Percentiles rank a stretch among this genome's conserved stretches.
phyloP scores from a whole-genome alignment of 768 basidiomycete genomes.

The Floccularia luteovirens region DNA sequence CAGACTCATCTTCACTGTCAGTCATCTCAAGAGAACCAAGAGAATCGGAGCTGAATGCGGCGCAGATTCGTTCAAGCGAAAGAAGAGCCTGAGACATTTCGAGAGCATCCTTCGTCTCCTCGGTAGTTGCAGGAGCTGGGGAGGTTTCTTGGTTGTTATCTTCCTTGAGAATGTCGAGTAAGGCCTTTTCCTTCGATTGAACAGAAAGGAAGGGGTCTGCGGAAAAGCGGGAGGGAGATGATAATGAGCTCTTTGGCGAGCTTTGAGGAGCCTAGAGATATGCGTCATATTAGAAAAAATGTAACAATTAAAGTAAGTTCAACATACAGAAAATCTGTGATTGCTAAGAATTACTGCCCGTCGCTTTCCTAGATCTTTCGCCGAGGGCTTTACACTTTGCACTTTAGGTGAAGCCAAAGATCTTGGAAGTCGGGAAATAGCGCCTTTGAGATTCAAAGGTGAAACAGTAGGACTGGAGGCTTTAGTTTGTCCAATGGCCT shows the following conservation, averaged over 20 bases:
- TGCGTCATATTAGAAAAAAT: no score
- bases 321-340: slow-evolving; percentile 1
- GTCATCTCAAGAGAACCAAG: slow-evolving; percentile 22
- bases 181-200: neutral
- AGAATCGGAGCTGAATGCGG: slow-evolving; percentile 21
- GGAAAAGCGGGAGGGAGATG: neutral
- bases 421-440: no score
- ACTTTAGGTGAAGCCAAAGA: neutral
- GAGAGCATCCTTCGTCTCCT: neutral
- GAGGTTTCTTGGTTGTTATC: neutral
- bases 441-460: no score
- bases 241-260: neutral
- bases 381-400: slow-evolving; percentile 7
- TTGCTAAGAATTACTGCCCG: slow-evolving; percentile 14
- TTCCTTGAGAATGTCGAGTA: neutral
- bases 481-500: no score
- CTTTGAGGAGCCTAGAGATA: neutral
- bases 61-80: slow-evolving; percentile 10
- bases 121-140: neutral
- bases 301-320: no score
- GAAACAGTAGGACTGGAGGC: no score
- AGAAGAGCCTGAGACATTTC: slow-evolving; percentile 1
- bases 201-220: neutral
- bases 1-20: slow-evolving; percentile 7
- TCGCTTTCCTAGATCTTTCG: slow-evolving; percentile 14